Percentiles rank a stretch among this genome's conserved stretches.
Evolutionary conservation across 352 stramenopile species (phyloP).

Genomic region (Globisporangium emineosum): DNA sequence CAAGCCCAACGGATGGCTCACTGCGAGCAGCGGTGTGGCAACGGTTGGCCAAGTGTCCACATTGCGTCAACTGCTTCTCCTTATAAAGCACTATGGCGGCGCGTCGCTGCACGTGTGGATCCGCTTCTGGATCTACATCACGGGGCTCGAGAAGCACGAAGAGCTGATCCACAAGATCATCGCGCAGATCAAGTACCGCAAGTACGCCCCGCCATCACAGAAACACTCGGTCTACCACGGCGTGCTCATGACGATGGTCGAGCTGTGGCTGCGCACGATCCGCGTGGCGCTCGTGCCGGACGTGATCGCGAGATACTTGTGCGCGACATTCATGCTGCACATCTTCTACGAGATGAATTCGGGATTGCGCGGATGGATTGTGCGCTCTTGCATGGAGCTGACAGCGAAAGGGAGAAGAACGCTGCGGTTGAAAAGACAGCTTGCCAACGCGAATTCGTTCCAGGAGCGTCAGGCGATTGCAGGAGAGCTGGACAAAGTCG

Average conservation of each 20-base stretch:
- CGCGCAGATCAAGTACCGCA: conserved; percentile 52
- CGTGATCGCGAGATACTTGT: conserved; percentile 75
- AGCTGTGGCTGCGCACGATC: conserved; percentile 72
- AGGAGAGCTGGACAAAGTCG: conserved; percentile 73
- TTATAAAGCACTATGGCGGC: conserved; percentile 23
- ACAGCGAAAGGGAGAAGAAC: conserved; percentile 46
- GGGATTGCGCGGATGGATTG: conserved; percentile 25
- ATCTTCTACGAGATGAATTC: conserved; percentile 76
- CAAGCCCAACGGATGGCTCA: conserved; percentile 3
- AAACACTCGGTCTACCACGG: conserved; percentile 39
- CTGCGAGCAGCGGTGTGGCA: background rate
- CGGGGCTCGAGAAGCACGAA: conserved; percentile 63
- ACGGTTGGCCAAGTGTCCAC: background rate
- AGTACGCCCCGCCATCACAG: conserved; percentile 25
- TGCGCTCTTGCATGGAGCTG: conserved; percentile 31
- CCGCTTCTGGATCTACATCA: conserved; percentile 81
- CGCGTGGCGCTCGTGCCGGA: conserved; percentile 72
- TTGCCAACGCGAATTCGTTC: conserved; percentile 63
- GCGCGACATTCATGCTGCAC: conserved; percentile 71
- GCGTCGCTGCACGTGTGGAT: conserved; percentile 48
- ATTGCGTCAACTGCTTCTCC: conserved; percentile 17
- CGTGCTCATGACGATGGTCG: conserved; percentile 57
- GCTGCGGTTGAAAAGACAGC: conserved; percentile 39
- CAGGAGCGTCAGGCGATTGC: conserved; percentile 72
- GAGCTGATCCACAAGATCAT: conserved; percentile 39